Conservation (phyloP, 169 alveolate genomes). For the Eimeria sp. region DNA sequence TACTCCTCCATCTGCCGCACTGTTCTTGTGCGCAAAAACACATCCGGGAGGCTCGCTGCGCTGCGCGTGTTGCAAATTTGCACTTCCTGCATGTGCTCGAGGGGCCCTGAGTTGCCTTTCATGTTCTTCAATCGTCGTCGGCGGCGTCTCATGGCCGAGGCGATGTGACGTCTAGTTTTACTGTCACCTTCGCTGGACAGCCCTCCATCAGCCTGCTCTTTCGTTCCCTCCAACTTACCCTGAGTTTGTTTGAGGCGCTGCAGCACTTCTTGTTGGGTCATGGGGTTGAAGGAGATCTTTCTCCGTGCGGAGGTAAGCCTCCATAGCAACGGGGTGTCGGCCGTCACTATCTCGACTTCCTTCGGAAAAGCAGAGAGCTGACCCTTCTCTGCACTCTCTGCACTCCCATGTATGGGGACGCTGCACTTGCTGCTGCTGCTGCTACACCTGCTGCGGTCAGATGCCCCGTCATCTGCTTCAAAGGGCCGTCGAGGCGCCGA, state of each 20-base stretch:
- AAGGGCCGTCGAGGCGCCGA: neutral
- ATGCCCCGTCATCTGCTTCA: slow-evolving; percentile 21
- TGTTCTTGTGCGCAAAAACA: slow-evolving; percentile 24
- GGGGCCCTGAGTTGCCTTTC: slow-evolving; percentile 66
- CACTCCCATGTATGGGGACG: neutral
- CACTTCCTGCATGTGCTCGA: slow-evolving; percentile 33
- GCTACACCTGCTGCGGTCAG: slow-evolving; percentile 63
- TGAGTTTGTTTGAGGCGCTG: slow-evolving; percentile 76
- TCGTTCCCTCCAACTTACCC: slow-evolving; percentile 67
- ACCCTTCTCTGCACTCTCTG: slow-evolving; percentile 16
- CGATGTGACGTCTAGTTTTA: slow-evolving; percentile 13
- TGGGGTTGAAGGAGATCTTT: slow-evolving; percentile 63
- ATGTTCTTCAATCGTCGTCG: slow-evolving; percentile 1
- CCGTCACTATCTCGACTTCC: slow-evolving; percentile 66
- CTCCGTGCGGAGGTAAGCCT: slow-evolving; percentile 78
- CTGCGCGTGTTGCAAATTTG: slow-evolving; percentile 10
- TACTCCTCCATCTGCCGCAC: slow-evolving; percentile 26
- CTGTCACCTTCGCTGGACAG: neutral
- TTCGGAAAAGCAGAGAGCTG: slow-evolving; percentile 68
- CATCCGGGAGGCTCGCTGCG: slow-evolving; percentile 71
- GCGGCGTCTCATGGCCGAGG: slow-evolving; percentile 70
- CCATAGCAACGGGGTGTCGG: slow-evolving; percentile 75
- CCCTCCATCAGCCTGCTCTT: slow-evolving; percentile 11
- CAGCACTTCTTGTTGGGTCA: slow-evolving; percentile 80
- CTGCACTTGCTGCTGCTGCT: slow-evolving; percentile 54